Evolutionary conservation across 2,329 filamentous ascomycete species (phyloP), one percentile per base, ranked within the genome.

Genomic region (Fusarium udum): DNA sequence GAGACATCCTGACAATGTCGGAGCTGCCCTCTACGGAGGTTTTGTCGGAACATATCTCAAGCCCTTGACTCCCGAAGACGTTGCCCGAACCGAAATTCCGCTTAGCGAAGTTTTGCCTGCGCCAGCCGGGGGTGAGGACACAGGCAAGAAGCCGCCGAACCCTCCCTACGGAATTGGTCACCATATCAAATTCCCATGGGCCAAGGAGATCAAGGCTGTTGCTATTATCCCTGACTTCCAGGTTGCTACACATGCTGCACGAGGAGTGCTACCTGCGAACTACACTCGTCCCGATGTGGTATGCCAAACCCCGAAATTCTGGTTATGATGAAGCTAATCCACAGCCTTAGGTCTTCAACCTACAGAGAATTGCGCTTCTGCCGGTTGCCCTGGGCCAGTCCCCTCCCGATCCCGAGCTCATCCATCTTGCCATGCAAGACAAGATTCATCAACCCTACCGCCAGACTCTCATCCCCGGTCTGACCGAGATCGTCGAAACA

Each of bases 381-480:
- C 95, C 95, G 37, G 94, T 95, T 16, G 95, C 95, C 2, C 88
- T 99, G 51, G 95, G 95, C 73, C 92, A 94, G 81, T 95, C 93
- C 13, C 95, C 96, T 15, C 95, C 95, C 4, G 93, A 98, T 80
- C 92, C 96, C 28, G 92, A 97, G 78, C 92, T 97, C 83, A 99
- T 99, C 81, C 97, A 97, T 85, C 91, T 97, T 53, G 95, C 95
- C 52, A 99, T 99, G 96, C 96, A 98, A 84, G 96, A 99, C 86
- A 97, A 95, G 84, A 91, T 99, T 69, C 96, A 99, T 85, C 96
- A 99, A 83, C 96, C 95, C 48, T 98, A 99, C 85, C 92, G 96
- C 61, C 92, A 96, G 83, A 92, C 89, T 5, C 89, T 99, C 71
- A 97, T 99, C 76, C 96, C 96, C 3, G 96, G 95, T 2, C 88